These are phyloP conservation scores for Pseudogymnoascus sp. DNA, from an alignment of 2,329 filamentous ascomycete genomes.

Conservation along the genomic window DNA sequence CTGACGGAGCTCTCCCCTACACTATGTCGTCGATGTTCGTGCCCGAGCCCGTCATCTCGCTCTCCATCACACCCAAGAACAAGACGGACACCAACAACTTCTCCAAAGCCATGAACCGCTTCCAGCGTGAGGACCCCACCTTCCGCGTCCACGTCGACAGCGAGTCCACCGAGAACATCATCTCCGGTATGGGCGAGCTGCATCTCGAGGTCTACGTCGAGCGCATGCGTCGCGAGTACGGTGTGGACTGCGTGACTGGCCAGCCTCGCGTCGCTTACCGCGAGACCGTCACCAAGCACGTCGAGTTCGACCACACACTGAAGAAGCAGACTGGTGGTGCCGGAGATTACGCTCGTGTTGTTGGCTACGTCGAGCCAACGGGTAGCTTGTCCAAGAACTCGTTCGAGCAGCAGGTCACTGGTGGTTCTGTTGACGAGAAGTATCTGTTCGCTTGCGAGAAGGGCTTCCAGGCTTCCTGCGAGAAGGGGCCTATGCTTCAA, in stretches of 20 bases:
- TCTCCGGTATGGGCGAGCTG: conserved; percentile 95
- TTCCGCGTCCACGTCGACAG: conserved; percentile 90
- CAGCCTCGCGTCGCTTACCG: conserved; percentile 95
- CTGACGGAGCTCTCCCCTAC: conserved; percentile 84
- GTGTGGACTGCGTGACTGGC: conserved; percentile 89
- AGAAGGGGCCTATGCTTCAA: conserved; percentile 83
- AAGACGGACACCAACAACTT: conserved; percentile 89
- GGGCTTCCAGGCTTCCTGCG: conserved; percentile 75
- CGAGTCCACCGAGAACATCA: conserved; percentile 94
- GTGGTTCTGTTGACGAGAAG: conserved; percentile 90
- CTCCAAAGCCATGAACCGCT: conserved; percentile 96
- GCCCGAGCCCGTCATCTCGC: conserved; percentile 93
- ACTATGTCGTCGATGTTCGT: conserved; percentile 98
- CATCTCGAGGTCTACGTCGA: conserved; percentile 97
- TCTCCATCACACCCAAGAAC: conserved; percentile 94
- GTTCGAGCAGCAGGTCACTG: conserved; percentile 81
- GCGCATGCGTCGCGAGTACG: conserved; percentile 93
- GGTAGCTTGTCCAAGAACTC: conserved; percentile 62
- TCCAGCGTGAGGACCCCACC: conserved; percentile 96
- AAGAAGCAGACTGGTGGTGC: conserved; percentile 94
- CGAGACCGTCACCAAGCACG: conserved; percentile 74
- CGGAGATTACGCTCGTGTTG: conserved; percentile 88
- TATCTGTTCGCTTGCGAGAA: conserved; percentile 92
- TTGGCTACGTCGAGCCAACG: conserved; percentile 84
- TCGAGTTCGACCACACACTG: conserved; percentile 85